Conservation (phyloP, 164 flowering plant genomes). For the Magnolia changhungtana region DNA sequence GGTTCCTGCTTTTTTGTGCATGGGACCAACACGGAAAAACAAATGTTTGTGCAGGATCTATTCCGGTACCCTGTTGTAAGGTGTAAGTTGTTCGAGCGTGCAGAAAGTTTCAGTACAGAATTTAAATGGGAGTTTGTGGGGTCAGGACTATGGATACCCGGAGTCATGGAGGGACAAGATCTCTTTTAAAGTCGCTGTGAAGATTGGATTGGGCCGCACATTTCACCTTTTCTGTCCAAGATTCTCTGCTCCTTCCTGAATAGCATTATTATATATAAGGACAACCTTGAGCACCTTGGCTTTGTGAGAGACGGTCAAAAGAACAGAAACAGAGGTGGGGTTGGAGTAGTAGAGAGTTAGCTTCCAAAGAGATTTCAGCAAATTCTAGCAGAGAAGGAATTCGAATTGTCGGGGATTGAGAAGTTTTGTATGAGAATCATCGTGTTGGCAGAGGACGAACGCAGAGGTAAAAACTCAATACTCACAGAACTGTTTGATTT, state of each 20-base stretch:
- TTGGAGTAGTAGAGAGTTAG: neutral
- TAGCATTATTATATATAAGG: constrained; percentile 41
- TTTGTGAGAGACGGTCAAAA: constrained; percentile 24
- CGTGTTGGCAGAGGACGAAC: constrained; percentile 3
- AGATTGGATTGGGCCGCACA: constrained; percentile 52
- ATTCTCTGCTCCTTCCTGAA: constrained; percentile 44
- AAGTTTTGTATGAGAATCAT: constrained; percentile 1
- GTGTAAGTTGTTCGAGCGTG: constrained; percentile 31
- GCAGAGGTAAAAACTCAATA: constrained; percentile 18
- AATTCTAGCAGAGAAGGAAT: neutral
- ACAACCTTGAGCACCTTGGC: constrained; percentile 19
- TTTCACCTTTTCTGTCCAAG: constrained; percentile 35
- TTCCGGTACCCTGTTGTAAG: constrained; percentile 63
- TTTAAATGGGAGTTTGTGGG: constrained; percentile 21
- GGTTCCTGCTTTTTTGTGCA: constrained; percentile 52
- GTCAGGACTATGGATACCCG: constrained; percentile 33
- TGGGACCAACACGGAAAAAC: constrained; percentile 38
- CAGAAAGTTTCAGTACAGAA: constrained; percentile 28
- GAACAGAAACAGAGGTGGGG: constrained; percentile 15
- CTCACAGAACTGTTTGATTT: neutral
- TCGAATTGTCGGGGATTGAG: constrained; percentile 5
- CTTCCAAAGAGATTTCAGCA: constrained; percentile 4
- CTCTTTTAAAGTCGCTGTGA: constrained; percentile 60
- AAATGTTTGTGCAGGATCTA: constrained; percentile 46
- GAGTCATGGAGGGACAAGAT: constrained; percentile 45